phyloP scores from a whole-genome alignment of 345 rosid species.

The Euclidium syriacum region DNA sequence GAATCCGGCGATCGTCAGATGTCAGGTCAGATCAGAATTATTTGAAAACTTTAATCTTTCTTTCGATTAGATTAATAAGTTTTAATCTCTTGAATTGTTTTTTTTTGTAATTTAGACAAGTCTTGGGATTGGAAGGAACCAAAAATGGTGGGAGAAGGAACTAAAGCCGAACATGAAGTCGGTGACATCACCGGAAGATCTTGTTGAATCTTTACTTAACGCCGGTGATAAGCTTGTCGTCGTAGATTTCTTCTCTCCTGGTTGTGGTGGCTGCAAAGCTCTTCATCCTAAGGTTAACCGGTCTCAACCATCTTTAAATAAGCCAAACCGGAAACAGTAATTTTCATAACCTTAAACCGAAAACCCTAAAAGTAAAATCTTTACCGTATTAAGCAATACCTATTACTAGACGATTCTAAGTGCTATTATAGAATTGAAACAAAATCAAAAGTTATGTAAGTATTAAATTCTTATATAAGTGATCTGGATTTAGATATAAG shows the following conservation, averaged over 20 bases:
- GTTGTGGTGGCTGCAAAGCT: slow-evolving; percentile 89
- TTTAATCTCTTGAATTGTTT: neutral
- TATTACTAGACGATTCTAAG: neutral
- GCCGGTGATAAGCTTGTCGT: slow-evolving; percentile 74
- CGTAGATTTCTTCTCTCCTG: slow-evolving; percentile 87
- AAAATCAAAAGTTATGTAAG: neutral
- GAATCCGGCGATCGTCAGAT: neutral
- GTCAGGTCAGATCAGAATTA: slow-evolving; percentile 9
- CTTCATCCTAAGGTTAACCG: slow-evolving; percentile 78
- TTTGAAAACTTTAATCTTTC: neutral
- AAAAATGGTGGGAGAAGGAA: slow-evolving; percentile 80
- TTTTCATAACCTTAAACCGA: neutral
- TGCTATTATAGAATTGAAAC: neutral
- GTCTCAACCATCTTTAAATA: neutral
- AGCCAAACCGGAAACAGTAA: neutral
- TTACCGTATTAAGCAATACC: neutral
- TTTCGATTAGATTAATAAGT: neutral
- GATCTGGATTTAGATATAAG: neutral
- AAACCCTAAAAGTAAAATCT: neutral
- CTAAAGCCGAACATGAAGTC: slow-evolving; percentile 68
- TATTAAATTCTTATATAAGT: too few species aligned
- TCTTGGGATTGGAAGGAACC: slow-evolving; percentile 18
- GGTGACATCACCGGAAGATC: slow-evolving; percentile 62
- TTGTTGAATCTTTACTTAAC: slow-evolving; percentile 50
- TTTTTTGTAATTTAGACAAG: slow-evolving; percentile 10